A percentile compares a stretch with the other conserved stretches of the same genome.
Evolutionary conservation across 2,329 filamentous ascomycete species (phyloP).

Genomic region (Cytospora schulzeri): DNA sequence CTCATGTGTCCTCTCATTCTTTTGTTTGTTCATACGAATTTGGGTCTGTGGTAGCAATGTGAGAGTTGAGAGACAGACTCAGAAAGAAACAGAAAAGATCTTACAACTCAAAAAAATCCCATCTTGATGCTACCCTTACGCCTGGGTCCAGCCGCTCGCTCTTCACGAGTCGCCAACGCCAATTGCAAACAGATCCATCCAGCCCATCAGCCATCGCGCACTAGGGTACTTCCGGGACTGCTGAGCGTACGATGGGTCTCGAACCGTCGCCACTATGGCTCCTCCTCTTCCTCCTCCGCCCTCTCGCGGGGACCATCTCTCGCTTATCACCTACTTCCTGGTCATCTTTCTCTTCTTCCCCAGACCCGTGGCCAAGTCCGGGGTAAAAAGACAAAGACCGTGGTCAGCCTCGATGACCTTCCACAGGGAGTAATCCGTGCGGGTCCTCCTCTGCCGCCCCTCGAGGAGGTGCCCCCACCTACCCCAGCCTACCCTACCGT

Average conservation of each 20-base stretch:
- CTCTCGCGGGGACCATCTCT: constrained; percentile 2
- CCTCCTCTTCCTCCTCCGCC: constrained; percentile 1
- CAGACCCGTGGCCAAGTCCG: constrained; percentile 37
- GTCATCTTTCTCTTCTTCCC: neutral
- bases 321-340: neutral
- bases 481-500: constrained; percentile 77
- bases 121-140: constrained; percentile 24
- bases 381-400: constrained; percentile 58
- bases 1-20: neutral
- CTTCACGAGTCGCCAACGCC: constrained; percentile 21
- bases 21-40: neutral
- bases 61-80: neutral
- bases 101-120: neutral
- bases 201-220: neutral
- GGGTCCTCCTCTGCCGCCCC: constrained; percentile 34
- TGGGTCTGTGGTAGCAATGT: neutral
- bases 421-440: constrained; percentile 54
- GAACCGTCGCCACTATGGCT: constrained; percentile 22
- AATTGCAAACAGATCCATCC: constrained; percentile 6
- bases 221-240: constrained; percentile 4
- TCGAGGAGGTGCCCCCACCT: constrained; percentile 48
- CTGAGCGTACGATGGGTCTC: constrained; percentile 6
- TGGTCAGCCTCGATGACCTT: constrained; percentile 57
- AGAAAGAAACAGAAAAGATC: neutral
- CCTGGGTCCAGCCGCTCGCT: constrained; percentile 16